Base-by-base conservation (phyloP, 1,284 basidiomycete genomes). In the Heterobasidion parviporum region DNA sequence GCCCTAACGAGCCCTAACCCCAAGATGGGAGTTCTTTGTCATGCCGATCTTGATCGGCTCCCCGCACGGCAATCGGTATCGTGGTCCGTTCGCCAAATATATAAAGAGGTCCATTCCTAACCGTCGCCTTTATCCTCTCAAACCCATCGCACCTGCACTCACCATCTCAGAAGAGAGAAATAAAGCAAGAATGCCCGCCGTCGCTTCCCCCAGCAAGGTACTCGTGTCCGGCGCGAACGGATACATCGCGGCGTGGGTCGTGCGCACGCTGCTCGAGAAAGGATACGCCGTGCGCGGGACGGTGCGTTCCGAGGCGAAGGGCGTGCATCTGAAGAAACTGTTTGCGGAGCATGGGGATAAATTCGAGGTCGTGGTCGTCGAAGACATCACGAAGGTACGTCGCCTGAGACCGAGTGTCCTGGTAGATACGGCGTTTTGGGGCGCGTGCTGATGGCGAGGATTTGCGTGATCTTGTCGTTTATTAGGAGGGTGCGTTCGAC, bases 401-500 rank as follows among this genome's bases (percentile, higher is more conserved):
- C 26, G 26, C 6, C 5, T 4, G 26, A 26, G 26, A 26, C 26
- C 26, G 5, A 6, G 26, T 69, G 56, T 8, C 38, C n/a, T 8
- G 16, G 7, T 15, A 12, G 41, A 4, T 36, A 47, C 38, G 38
- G 12, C 7, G 18, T 26, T 36, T 20, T 36, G 26, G 18, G 15
- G 3, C 32, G 38, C 20, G 36, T 41, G n/a, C 38, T n/a, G 38
- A 41, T n/a, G 35, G 41, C 38, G 9, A 36, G 7, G 1, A 26
- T 10, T n/a, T 34, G 36, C 10, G 12, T 52, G 12, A 50, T 15
- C 20, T n/a, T 38, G 10, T 14, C 20, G 14, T 34, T 32, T 54
- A 14, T n/a, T 58, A 81, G 80, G 74, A 79, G 8, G 81, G 80
- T n/a, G 82, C 81, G 2, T 89, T 88, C 60, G 84, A 88, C 62